These are phyloP conservation scores for Fusarium continuum DNA, from an alignment of 2,329 filamentous ascomycete species.

Conservation along the genomic window DNA sequence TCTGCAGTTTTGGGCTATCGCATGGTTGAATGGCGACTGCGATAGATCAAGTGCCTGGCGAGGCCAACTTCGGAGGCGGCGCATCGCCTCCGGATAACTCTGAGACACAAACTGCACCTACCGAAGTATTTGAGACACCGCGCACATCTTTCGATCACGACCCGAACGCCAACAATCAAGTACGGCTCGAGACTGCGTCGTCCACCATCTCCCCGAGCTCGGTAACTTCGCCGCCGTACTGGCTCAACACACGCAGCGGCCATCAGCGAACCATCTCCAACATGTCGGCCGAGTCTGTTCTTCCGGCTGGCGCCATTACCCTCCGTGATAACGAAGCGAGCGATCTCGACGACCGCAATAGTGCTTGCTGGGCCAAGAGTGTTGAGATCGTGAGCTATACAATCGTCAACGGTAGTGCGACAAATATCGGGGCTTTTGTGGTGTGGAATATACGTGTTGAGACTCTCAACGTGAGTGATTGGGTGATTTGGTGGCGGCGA, in stretches of 20 bases:
- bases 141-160: slow-evolving; percentile 40
- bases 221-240: slow-evolving; percentile 56
- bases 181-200: slow-evolving; percentile 32
- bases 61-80: slow-evolving; percentile 33
- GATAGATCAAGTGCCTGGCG: slow-evolving; percentile 41
- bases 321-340: slow-evolving; percentile 69
- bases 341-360: slow-evolving; percentile 60
- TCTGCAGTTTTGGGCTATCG: slow-evolving; percentile 15
- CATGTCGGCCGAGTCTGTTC: slow-evolving; percentile 58
- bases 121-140: slow-evolving; percentile 42
- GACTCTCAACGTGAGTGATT: slow-evolving; percentile 73
- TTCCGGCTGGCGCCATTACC: slow-evolving; percentile 65
- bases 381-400: slow-evolving; percentile 68
- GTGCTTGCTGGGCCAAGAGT: slow-evolving; percentile 71
- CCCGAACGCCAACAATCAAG: slow-evolving; percentile 20
- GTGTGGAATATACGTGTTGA: slow-evolving; percentile 93
- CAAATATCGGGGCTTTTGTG: slow-evolving; percentile 84
- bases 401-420: slow-evolving; percentile 64
- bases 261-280: slow-evolving; percentile 55
- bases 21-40: slow-evolving; percentile 50
- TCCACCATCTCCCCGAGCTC: slow-evolving; percentile 43
- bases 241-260: slow-evolving; percentile 47
- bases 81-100: slow-evolving; percentile 26
- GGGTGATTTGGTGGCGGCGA: slow-evolving; percentile 6
- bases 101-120: slow-evolving; percentile 30